Base-by-base conservation (phyloP, 2,329 filamentous ascomycete species). In the Fusarium albidum region DNA sequence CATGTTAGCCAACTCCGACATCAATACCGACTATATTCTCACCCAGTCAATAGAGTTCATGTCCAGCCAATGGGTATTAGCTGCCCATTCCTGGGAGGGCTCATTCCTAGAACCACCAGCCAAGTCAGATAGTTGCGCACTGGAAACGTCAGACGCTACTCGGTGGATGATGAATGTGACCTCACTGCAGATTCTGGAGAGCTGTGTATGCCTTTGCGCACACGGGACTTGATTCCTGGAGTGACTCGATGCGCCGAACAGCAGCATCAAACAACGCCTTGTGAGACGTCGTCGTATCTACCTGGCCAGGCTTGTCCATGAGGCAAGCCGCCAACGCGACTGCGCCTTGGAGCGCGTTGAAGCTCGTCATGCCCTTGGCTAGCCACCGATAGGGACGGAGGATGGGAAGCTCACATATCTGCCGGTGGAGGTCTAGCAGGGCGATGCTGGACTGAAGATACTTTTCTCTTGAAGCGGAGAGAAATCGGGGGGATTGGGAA, bases 321-420 rank as follows among this genome's bases (percentile, higher is more conserved):
- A 63, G 5, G 10, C 55, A 59, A 3, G 57, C 58, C 0, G 52
- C 52, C n/a, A 63, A 27, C 9, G 55, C 60, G 14, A 61, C 47
- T 13, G 55, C 57, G 5, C 57, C 57, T 26, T 61, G 52, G 2
- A 61, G 27, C 4, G 57, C 55, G 29, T 56, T 54, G 15, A 35
- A 59, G 15, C 38, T 56, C 4, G 46, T 51, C 3, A 44, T 47
- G 12, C 60, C 60, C 9, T 51, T 52, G 11, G 59, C 34, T 2
- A 57, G 14, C 60, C 57, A 63, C 3, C 55, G 52, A 41, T 63
- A 59, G 15, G 21, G 41, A 17, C 51, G 52, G 10, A 63, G 28
- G 2, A 46, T 39, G 8, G 60, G 60, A 4, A 59, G 52, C 27
- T 63, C 52, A 26, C 34, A 56, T 6, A 61, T 28, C 25, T 63